Base-by-base conservation (phyloP, 805 yeast genomes). In the Candida anglica region DNA sequence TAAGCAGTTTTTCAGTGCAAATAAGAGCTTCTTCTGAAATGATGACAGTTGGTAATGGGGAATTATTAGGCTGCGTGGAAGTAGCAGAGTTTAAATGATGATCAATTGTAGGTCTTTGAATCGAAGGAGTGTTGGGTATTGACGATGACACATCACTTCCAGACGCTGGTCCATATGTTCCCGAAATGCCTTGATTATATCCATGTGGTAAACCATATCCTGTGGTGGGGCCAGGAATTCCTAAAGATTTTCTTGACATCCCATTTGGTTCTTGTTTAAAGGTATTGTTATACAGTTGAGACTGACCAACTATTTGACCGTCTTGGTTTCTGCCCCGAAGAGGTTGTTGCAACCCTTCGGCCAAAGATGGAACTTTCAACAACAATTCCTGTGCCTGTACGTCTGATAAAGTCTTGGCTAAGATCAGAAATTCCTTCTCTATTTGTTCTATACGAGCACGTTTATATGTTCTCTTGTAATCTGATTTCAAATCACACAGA, bases 401-500 rank as follows among this genome's bases (percentile, higher is more conserved):
- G 2, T 53, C 37, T 8, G 57, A 54, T 35, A 83, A 56, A 20
- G 76, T 69, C 49, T 73, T 71, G 46, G 83, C 74, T 33, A 86
- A 60, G 46, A 81, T 88, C 38, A 75, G 74, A 41, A 83, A 77
- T 54, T 89, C 95, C 44, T 72, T 75, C 52, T 89, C 98, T 34
- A 91, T 73, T 67, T 79, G 83, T n/a, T 84, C 87, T 28, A 83
- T 75, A 39, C 86, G 70, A 11, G 91, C 94, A 28, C 98, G 68
- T 52, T 91, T 93, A 43, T 84, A 85, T 0, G 96, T 88, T 47
- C 98, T 70, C 56, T 89, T 87, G 57, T 85, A 91, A 46, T 81
- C 93, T 11, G 84, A 72, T 47, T 86, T 79, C 30, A 93, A 58
- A 17, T 80, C 74, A 54, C 98, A 91, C 13, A 66, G 66, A 3